These are phyloP conservation scores for Perilla frutescens DNA, from an alignment of 257 asterid species.

Conservation along the genomic window DNA sequence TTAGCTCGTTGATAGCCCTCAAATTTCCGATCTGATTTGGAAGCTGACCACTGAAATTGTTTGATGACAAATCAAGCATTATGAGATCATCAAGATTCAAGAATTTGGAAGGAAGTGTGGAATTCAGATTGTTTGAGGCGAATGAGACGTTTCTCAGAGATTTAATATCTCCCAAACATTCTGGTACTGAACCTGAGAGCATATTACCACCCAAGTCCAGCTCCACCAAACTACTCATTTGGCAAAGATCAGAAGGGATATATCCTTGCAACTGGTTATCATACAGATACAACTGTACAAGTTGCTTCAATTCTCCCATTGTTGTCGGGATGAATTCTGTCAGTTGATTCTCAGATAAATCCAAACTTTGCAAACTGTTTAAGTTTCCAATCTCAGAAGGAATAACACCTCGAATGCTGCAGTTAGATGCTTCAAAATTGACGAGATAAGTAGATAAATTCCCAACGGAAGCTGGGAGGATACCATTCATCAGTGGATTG, in stretches of 20 bases:
- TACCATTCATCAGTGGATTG: slow-evolving; percentile 29
- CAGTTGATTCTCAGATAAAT: background rate
- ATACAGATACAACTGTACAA: background rate
- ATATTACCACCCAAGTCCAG: slow-evolving; percentile 22
- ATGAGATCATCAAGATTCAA: no score
- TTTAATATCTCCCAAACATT: slow-evolving; percentile 33
- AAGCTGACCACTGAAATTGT: no score
- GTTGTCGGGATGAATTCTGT: background rate
- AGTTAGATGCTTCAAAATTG: background rate
- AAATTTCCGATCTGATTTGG: no score
- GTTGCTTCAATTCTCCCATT: background rate
- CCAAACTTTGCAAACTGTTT: background rate
- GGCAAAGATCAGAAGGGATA: slow-evolving; percentile 32
- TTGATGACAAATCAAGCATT: no score
- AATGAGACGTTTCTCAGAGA: slow-evolving; percentile 17
- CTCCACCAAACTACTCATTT: slow-evolving; percentile 14
- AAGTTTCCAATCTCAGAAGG: slow-evolving; percentile 22
- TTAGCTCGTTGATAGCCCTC: no score
- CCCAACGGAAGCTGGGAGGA: slow-evolving; percentile 27
- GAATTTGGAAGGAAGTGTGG: no score
- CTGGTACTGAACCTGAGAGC: slow-evolving; percentile 36
- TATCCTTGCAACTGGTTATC: slow-evolving; percentile 16
- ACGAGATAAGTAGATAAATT: slow-evolving; percentile 23
- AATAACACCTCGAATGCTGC: slow-evolving; percentile 23
- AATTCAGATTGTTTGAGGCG: slow-evolving; percentile 28